These are phyloP conservation scores for Alternaria rosae DNA, from an alignment of 2,329 filamentous ascomycete genomes.

Conservation along the genomic window DNA sequence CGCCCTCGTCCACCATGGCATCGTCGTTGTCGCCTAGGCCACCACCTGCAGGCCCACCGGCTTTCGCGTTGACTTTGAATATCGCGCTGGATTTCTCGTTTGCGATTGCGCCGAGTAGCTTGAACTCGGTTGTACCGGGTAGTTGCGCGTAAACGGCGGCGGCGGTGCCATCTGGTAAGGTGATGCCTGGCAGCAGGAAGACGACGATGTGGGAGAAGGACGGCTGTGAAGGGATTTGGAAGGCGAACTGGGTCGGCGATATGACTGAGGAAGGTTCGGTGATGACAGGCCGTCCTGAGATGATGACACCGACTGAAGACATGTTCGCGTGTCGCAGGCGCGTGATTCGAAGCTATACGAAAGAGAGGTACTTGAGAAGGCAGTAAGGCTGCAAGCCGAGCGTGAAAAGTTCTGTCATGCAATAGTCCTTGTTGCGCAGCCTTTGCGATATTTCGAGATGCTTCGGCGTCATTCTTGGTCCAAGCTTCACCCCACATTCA, in stretches of 20 bases:
- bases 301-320: constrained; percentile 65
- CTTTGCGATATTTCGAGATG: constrained; percentile 29
- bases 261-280: constrained; percentile 61
- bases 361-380: not conserved
- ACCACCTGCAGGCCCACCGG: constrained; percentile 47
- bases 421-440: not conserved
- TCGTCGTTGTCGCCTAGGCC: constrained; percentile 58
- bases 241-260: constrained; percentile 68
- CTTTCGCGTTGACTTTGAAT: constrained; percentile 72
- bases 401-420: not conserved
- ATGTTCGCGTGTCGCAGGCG: constrained; percentile 45
- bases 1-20: constrained; percentile 55
- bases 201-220: constrained; percentile 79
- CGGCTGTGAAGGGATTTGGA: constrained; percentile 69
- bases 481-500: constrained; percentile 19
- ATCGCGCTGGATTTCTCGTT: constrained; percentile 91
- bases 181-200: constrained; percentile 81
- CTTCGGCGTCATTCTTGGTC: constrained; percentile 31
- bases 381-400: constrained; percentile 8
- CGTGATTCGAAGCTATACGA: not conserved
- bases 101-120: constrained; percentile 86
- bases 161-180: constrained; percentile 76
- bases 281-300: constrained; percentile 67
- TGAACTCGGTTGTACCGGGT: constrained; percentile 69
- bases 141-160: constrained; percentile 89